These are phyloP conservation scores for Tolypocladium endophyticum DNA, from an alignment of 2,329 filamentous ascomycete genomes.

Conservation along the genomic window DNA sequence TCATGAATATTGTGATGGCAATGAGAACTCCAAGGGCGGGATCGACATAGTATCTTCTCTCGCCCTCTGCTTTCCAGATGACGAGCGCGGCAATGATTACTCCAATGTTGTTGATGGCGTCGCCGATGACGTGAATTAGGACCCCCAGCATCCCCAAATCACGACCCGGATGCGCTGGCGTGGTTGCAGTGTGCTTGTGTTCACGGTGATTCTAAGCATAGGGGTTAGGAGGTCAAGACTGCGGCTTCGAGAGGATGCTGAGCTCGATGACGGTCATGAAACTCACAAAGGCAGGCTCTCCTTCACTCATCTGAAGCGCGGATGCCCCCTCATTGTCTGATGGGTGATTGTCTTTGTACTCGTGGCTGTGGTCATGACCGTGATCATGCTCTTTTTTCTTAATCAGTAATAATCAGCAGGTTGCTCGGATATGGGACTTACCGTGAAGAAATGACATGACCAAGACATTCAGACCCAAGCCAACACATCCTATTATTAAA, in stretches of 20 bases:
- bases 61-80: slow-evolving; percentile 53
- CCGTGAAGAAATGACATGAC: slow-evolving; percentile 57
- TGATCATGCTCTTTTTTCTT: slow-evolving; percentile 25
- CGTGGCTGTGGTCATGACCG: slow-evolving; percentile 11
- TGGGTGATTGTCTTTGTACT: slow-evolving; percentile 12
- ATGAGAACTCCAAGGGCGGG: slow-evolving; percentile 60
- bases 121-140: slow-evolving; percentile 59
- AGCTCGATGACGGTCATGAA: background rate
- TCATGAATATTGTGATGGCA: slow-evolving; percentile 59
- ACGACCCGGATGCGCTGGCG: slow-evolving; percentile 24
- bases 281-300: background rate
- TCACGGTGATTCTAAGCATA: slow-evolving; percentile 25
- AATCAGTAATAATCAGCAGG: background rate
- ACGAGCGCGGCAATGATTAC: slow-evolving; percentile 60
- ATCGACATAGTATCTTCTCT: slow-evolving; percentile 58
- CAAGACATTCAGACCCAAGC: slow-evolving; percentile 56
- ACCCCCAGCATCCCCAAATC: slow-evolving; percentile 66
- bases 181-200: slow-evolving; percentile 34
- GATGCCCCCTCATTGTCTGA: slow-evolving; percentile 1
- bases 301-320: slow-evolving; percentile 4
- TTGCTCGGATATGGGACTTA: slow-evolving; percentile 14
- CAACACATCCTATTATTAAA: slow-evolving; percentile 58
- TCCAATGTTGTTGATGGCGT: slow-evolving; percentile 66
- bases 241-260: background rate
- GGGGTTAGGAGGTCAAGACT: background rate